Evolutionary conservation across 2,329 filamentous ascomycete genomes (phyloP), one percentile per base, ranked within the genome.

Genomic region (Arachnopeziza araneosa): DNA sequence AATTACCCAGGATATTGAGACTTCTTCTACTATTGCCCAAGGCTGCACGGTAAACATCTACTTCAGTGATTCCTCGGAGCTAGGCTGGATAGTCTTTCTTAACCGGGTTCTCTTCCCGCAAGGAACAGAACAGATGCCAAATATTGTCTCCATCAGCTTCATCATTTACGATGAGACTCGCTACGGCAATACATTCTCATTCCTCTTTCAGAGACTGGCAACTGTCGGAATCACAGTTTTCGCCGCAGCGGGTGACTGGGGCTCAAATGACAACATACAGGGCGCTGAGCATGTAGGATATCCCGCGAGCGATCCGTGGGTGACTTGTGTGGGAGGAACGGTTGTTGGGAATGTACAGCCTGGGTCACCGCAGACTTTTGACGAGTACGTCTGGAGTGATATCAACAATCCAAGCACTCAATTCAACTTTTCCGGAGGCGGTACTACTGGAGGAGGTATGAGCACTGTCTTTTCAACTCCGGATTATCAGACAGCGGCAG

Each of bases 351-450:
- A 54, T 54, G 52, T 54, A 8, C 52, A 36, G 24, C 52, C 52
- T 24, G n/a, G 19, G 24, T 19, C 22, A 54, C 24, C 52, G 32
- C 52, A 24, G 30, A 32, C 30, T 32, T 54, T 54, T 26, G 52
- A 54, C n/a, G 52, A 54, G 26, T 54, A 54, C n/a, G 23, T 24
- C 12, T 54, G 52, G 52, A 54, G 52, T 26, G 52, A 54, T 26
- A 54, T 54, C 8, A 30, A 30, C 21, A 54, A 54, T 36, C 22
- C 26, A 8, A 26, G 22, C 19, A 26, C 52, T 26, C 24, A 54
- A 54, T 54, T 54, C 52, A 36, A n/a, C 19, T 54, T 54, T 24
- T 19, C 52, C 22, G 24, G 24, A 19, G 52, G 52, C 24, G 52
- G 52, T n/a, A 30, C 52, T 12, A 54, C 52, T 21, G 52, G 52